Percentiles rank a stretch among this genome's conserved stretches.
These are phyloP conservation scores for Fusarium stilboides DNA, from an alignment of 2,329 filamentous ascomycete genomes.

Conservation along the genomic window DNA sequence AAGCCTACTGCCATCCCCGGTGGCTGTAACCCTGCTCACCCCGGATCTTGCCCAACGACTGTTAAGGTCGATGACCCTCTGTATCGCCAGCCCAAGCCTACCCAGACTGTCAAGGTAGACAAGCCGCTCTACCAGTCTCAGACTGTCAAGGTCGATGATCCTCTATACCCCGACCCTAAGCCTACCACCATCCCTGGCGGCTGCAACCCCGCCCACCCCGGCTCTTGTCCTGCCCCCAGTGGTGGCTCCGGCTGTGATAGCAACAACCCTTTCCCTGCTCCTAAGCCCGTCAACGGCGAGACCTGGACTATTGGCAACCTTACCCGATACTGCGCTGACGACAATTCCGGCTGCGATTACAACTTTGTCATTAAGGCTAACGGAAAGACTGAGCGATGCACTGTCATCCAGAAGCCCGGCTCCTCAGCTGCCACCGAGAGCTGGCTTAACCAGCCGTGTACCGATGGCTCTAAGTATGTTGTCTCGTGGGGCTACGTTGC, in stretches of 20 bases:
- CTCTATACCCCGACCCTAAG: too few relatives aligned
- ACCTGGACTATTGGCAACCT: conserved; percentile 33
- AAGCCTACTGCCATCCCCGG: conserved; percentile 20
- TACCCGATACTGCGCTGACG: conserved; percentile 37
- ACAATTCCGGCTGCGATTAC: conserved; percentile 35
- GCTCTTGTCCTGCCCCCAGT: background rate
- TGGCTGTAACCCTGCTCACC: conserved; percentile 33
- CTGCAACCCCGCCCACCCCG: conserved; percentile 22
- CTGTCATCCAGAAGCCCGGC: conserved; percentile 35
- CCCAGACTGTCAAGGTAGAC: too few relatives aligned
- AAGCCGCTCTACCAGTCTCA: too few relatives aligned
- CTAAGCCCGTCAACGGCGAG: conserved; percentile 22
- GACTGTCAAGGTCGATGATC: too few relatives aligned
- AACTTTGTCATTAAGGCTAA: conserved; percentile 35
- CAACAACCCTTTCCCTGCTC: conserved; percentile 1
- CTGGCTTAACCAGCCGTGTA: conserved; percentile 36
- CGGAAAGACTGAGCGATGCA: conserved; percentile 37
- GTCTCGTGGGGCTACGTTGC: conserved; percentile 41
- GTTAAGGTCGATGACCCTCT: too few relatives aligned
- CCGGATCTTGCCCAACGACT: conserved; percentile 22
- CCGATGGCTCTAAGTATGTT: conserved; percentile 21
- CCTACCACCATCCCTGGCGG: conserved; percentile 25
- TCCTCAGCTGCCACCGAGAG: conserved; percentile 31
- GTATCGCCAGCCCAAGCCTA: too few relatives aligned
- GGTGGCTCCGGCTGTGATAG: background rate